Percentiles rank a stretch among this genome's conserved stretches.
These are phyloP conservation scores for Orobanche coerulescens DNA, from an alignment of 257 asterid species.

Conservation along the genomic window DNA sequence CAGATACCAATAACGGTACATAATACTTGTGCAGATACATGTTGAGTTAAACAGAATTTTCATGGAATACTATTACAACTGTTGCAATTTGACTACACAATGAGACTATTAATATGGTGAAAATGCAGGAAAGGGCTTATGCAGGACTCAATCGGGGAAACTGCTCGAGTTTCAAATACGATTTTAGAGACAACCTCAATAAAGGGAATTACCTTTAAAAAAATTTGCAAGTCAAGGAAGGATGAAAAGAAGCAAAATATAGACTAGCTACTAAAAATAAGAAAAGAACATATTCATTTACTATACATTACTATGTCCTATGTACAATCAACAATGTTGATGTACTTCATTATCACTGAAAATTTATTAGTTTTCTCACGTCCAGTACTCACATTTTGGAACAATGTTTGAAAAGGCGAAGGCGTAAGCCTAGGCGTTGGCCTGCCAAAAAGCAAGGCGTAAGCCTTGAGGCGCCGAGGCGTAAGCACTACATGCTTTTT, in stretches of 20 bases:
- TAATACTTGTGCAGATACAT: background rate
- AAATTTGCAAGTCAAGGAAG: background rate
- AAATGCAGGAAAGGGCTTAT: background rate
- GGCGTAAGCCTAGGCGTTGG: no score
- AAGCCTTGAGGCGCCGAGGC: no score
- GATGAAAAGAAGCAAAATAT: background rate
- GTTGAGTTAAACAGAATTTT: background rate
- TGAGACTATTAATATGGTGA: background rate
- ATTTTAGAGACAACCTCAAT: background rate
- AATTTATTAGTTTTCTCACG: background rate
- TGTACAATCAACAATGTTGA: conserved; percentile 3
- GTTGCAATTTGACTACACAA: background rate
- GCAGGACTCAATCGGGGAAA: background rate
- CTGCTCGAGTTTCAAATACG: conserved; percentile 8
- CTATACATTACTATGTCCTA: background rate
- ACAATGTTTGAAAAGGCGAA: no score
- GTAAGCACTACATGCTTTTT: no score
- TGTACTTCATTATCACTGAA: background rate
- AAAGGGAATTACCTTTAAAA: conserved; percentile 1
- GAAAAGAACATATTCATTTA: background rate
- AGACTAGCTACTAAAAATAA: background rate
- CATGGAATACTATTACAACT: background rate
- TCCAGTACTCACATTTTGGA: background rate
- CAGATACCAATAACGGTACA: no score
- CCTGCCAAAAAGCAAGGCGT: no score